A percentile compares a stretch with the other conserved stretches of the same genome.
Evolutionary conservation across 2,329 filamentous ascomycete species (phyloP).

Genomic region (Penicillium sp.): DNA sequence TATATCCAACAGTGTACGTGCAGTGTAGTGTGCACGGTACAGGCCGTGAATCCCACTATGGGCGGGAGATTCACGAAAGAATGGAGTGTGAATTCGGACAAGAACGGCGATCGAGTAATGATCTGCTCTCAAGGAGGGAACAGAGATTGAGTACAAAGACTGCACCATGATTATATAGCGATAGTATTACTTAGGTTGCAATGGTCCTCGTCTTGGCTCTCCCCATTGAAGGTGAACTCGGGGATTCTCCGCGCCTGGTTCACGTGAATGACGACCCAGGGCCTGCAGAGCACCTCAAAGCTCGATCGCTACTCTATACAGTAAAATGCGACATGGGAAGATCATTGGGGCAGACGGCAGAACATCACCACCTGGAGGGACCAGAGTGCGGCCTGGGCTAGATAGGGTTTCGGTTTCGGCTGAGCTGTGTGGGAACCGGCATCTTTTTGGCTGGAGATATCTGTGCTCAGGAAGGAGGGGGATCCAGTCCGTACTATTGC

Average conservation of each 20-base stretch:
- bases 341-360: background rate
- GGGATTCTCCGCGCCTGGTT: background rate
- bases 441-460: background rate
- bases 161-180: no score
- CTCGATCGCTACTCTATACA: background rate
- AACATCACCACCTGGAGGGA: background rate
- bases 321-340: background rate
- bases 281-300: background rate
- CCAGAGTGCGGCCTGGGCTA: background rate
- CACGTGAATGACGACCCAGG: background rate
- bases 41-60: background rate
- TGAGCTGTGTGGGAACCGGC: background rate
- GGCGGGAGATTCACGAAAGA: constrained; percentile 21
- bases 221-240: background rate
- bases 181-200: background rate
- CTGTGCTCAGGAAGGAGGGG: background rate
- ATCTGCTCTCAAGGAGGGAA: background rate
- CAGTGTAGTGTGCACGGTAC: background rate
- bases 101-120: constrained; percentile 9
- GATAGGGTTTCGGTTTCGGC: constrained; percentile 13
- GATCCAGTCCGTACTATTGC: constrained; percentile 3
- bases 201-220: background rate
- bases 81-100: constrained; percentile 9
- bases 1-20: background rate
- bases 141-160: background rate